Conservation (phyloP, 2,329 filamentous ascomycete species). For the Chaetomiaceae sp. region DNA sequence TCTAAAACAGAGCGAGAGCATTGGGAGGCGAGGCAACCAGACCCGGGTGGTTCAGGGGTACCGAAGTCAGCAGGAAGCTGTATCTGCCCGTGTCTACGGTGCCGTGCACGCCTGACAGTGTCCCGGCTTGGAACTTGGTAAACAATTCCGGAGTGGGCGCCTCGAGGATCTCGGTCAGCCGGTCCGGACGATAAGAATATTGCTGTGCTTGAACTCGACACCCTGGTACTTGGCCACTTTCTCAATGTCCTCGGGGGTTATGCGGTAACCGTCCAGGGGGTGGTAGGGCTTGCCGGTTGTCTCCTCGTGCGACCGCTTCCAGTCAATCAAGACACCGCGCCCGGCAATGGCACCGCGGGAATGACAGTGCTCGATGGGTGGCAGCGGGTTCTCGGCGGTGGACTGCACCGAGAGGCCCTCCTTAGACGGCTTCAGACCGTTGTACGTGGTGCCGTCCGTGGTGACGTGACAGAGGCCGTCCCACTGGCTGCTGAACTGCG, state of each 20-base stretch:
- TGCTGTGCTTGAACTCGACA: slow-evolving; percentile 58
- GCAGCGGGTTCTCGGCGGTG: slow-evolving; percentile 32
- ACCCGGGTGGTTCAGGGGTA: slow-evolving; percentile 54
- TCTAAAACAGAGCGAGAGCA: slow-evolving; percentile 42
- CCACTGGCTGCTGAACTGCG: slow-evolving; percentile 53
- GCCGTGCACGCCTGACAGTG: slow-evolving; percentile 40
- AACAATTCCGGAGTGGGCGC: slow-evolving; percentile 36
- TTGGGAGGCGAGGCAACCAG: slow-evolving; percentile 46
- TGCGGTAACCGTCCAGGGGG: slow-evolving; percentile 48
- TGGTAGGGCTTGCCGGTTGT: slow-evolving; percentile 43
- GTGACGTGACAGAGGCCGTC: slow-evolving; percentile 46
- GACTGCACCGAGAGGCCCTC: slow-evolving; percentile 30
- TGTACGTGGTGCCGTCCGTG: slow-evolving; percentile 45
- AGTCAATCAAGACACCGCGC: slow-evolving; percentile 55
- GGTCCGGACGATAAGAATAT: slow-evolving; percentile 61
- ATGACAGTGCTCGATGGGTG: slow-evolving; percentile 48
- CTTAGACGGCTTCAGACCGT: slow-evolving; percentile 39
- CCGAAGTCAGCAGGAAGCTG: slow-evolving; percentile 58
- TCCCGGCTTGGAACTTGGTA: slow-evolving; percentile 29
- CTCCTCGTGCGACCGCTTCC: slow-evolving; percentile 34
- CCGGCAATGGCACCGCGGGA: slow-evolving; percentile 47
- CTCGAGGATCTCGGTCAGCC: slow-evolving; percentile 58
- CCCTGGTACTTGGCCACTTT: slow-evolving; percentile 55
- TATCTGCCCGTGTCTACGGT: slow-evolving; percentile 47
- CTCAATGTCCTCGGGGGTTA: slow-evolving; percentile 51